Evolutionary conservation across 2,329 filamentous ascomycete species (phyloP).

Genomic region (Botrytis byssoidea): DNA sequence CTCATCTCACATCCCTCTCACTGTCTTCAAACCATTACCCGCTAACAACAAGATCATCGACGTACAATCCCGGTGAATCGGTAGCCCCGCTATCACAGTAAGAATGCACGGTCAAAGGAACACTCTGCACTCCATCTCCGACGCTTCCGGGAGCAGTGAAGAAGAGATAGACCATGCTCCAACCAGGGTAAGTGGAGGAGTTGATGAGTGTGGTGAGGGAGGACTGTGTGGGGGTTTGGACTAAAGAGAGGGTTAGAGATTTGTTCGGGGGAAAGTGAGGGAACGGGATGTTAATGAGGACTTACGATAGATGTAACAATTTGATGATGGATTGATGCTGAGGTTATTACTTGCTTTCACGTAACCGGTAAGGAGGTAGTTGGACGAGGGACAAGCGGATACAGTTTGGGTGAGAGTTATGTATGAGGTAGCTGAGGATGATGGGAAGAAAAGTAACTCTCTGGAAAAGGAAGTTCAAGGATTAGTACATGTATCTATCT

Average conservation of each 20-base stretch:
- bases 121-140: background rate
- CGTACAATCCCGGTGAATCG: background rate
- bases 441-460: constrained; percentile 1
- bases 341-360: background rate
- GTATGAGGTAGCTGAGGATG: background rate
- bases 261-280: too few relatives aligned
- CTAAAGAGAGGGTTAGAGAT: background rate
- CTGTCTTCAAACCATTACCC: background rate
- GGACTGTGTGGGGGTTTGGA: background rate
- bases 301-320: constrained; percentile 1
- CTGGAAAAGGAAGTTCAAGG: background rate
- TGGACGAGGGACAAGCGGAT: background rate
- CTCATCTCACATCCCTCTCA: background rate
- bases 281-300: background rate
- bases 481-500: background rate
- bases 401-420: background rate
- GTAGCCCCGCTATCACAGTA: background rate
- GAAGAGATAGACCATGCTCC: constrained; percentile 14
- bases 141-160: background rate
- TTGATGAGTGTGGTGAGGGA: background rate
- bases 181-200: background rate
- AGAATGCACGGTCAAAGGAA: background rate
- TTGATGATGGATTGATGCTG: background rate
- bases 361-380: background rate
- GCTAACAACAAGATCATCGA: background rate